Conservation (phyloP, 192 early-diverging fungal species). For the Phlyctochytrium planicorne region DNA sequence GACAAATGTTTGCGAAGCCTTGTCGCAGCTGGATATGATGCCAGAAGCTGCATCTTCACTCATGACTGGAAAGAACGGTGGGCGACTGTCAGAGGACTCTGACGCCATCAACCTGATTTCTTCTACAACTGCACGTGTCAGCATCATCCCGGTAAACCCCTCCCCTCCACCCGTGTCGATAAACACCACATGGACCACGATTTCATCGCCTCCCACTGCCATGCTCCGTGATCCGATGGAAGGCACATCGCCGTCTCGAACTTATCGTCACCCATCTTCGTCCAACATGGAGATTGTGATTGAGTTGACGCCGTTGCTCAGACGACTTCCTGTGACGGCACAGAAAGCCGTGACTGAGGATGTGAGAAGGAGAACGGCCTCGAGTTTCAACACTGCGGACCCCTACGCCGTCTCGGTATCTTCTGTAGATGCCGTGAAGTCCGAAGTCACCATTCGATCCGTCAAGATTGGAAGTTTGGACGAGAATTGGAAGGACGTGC, state of each 20-base stretch:
- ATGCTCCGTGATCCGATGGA: no score
- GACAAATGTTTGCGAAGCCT: conserved; percentile 3
- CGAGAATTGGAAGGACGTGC: no score
- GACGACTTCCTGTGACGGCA: background rate
- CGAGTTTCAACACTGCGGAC: no score
- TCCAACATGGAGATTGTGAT: background rate
- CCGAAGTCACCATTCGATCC: no score
- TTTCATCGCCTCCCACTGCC: background rate
- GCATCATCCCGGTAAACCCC: background rate
- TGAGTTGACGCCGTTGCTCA: background rate
- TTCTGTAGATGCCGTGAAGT: no score
- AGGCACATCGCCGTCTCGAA: no score
- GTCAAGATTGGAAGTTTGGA: no score
- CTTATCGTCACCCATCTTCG: no score
- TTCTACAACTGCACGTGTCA: background rate
- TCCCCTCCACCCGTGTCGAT: background rate
- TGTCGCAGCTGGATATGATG: background rate
- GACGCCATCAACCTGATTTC: no score
- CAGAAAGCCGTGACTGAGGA: background rate
- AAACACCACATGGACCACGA: background rate
- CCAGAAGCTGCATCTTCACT: background rate
- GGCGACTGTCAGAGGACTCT: background rate
- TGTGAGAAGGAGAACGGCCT: background rate
- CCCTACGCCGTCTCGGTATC: no score
- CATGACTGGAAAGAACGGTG: background rate